Conservation (phyloP, 1,284 basidiomycete species). For the Mycena sp. region DNA sequence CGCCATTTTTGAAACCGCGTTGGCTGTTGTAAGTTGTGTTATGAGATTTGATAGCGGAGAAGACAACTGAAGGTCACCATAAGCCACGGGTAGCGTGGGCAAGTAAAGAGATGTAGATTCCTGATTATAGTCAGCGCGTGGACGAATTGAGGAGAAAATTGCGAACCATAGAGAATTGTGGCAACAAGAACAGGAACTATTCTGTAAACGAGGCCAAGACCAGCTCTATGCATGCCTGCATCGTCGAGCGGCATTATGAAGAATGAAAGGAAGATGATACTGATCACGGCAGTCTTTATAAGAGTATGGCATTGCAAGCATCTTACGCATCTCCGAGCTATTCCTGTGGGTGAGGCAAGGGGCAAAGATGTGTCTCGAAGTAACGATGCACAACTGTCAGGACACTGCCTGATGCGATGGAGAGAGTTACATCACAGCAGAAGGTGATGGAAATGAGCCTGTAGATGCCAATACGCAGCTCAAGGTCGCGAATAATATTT, state of each 20-base stretch:
- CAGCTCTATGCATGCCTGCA: conserved; percentile 3
- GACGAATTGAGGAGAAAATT: background rate
- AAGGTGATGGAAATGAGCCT: no score
- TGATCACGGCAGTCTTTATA: background rate
- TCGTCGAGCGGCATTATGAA: background rate
- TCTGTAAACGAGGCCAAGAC: conserved; percentile 1
- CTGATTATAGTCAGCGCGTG: background rate
- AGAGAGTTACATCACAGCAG: no score
- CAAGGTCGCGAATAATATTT: no score
- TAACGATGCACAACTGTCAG: no score
- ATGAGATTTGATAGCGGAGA: background rate
- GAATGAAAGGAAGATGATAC: background rate
- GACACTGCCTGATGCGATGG: no score
- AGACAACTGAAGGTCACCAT: background rate
- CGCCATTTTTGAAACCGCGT: conserved; percentile 6
- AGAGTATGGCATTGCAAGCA: background rate
- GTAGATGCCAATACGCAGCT: no score
- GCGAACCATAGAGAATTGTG: conserved; percentile 2
- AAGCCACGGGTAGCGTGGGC: background rate
- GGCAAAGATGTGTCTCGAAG: background rate
- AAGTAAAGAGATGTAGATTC: background rate
- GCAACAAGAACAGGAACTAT: background rate
- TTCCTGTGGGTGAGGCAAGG: background rate
- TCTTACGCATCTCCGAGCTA: background rate
- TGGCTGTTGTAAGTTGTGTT: background rate